Conservation (phyloP, 2,329 filamentous ascomycete genomes). For the Colletotrichum eremochloae region DNA sequence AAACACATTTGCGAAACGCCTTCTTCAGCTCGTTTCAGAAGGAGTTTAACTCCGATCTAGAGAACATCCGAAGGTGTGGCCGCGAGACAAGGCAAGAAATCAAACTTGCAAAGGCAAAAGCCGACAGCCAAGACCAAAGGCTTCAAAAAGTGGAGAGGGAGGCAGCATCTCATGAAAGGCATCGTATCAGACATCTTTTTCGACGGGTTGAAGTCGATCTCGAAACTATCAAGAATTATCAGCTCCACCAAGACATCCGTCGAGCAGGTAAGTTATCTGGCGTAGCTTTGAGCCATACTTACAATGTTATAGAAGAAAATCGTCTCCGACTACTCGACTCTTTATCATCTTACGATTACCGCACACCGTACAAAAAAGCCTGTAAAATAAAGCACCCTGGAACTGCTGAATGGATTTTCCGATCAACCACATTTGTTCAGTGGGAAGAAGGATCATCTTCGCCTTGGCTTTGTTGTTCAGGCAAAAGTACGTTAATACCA, state of each 20-base stretch:
- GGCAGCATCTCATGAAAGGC: neutral
- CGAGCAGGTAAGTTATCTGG: neutral
- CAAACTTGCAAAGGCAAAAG: neutral
- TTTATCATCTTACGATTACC: neutral
- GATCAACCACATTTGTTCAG: neutral
- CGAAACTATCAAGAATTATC: neutral
- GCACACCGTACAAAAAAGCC: neutral
- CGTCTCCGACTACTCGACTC: neutral
- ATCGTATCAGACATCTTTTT: neutral
- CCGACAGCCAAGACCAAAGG: neutral
- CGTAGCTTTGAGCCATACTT: neutral
- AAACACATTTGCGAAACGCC: neutral
- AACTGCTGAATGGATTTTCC: neutral
- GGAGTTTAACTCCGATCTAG: neutral
- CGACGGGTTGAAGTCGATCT: neutral
- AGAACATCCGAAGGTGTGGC: neutral
- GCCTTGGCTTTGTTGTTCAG: constrained; percentile 1
- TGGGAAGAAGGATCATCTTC: neutral
- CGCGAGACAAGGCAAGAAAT: neutral
- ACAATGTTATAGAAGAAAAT: neutral
- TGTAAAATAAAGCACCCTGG: neutral
- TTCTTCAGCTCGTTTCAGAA: neutral
- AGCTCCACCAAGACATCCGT: neutral
- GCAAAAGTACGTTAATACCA: neutral
- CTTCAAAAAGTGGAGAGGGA: neutral